A percentile compares a stretch with the other conserved stretches of the same genome.
phyloP scores from a whole-genome alignment of 805 yeast genomes.

The Candida anglica region DNA sequence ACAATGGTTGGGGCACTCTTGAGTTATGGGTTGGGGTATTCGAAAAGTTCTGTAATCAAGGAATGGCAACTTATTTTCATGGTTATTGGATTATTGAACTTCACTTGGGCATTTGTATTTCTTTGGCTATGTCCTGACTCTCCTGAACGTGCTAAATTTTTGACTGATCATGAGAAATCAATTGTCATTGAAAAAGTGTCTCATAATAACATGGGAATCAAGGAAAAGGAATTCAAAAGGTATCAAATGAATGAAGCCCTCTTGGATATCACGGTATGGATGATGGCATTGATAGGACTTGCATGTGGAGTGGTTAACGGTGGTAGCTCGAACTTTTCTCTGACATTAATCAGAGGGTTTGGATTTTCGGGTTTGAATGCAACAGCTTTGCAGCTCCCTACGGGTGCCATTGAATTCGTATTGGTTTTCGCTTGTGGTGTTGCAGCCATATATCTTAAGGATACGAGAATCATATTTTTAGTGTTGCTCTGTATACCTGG shows the following conservation, averaged over 20 bases:
- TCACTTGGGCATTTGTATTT: slow-evolving; percentile 14
- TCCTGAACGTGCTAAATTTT: slow-evolving; percentile 28
- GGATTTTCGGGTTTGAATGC: slow-evolving; percentile 26
- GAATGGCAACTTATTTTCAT: slow-evolving; percentile 24
- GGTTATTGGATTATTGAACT: slow-evolving; percentile 15
- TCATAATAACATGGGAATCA: slow-evolving; percentile 20
- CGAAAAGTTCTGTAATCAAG: slow-evolving; percentile 12
- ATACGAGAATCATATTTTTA: slow-evolving; percentile 13
- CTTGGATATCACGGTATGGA: slow-evolving; percentile 16
- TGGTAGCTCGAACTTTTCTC: slow-evolving; percentile 20
- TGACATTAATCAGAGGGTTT: slow-evolving; percentile 26
- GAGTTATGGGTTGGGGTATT: slow-evolving; percentile 24
- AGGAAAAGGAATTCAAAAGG: slow-evolving; percentile 17
- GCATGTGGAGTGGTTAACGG: slow-evolving; percentile 31
- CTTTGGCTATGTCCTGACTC: slow-evolving; percentile 17
- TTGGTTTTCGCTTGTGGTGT: slow-evolving; percentile 25
- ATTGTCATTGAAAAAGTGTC: slow-evolving; percentile 15
- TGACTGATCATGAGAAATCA: slow-evolving; percentile 28
- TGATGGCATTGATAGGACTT: slow-evolving; percentile 17
- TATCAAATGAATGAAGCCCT: slow-evolving; percentile 18
- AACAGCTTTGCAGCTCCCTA: slow-evolving; percentile 22
- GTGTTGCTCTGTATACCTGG: slow-evolving; percentile 16
- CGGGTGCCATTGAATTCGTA: slow-evolving; percentile 22
- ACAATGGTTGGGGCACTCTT: slow-evolving; percentile 20
- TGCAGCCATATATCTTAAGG: slow-evolving; percentile 14